Conservation (phyloP, 495 filamentous ascomycete species). For the Tuber brumale region DNA sequence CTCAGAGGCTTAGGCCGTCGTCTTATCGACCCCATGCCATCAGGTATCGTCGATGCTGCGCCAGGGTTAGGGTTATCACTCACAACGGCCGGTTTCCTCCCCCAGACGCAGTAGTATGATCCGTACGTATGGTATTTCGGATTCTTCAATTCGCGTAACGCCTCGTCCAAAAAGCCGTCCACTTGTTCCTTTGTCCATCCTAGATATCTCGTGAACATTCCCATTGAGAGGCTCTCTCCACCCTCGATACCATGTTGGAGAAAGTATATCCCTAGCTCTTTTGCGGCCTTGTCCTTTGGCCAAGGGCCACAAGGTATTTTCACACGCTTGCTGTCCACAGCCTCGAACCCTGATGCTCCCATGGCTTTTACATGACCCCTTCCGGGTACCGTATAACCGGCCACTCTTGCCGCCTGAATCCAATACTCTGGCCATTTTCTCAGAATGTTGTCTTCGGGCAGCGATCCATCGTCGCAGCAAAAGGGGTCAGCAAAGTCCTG, state of each 20-base stretch:
- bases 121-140: constrained; percentile 8
- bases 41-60: background rate
- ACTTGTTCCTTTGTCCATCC: constrained; percentile 27
- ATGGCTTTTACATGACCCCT: constrained; percentile 1
- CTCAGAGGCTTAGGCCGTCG: background rate
- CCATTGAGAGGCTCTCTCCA: constrained; percentile 47
- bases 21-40: background rate
- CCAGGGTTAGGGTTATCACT: background rate
- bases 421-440: constrained; percentile 2
- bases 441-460: background rate
- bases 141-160: background rate
- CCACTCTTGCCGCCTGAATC: background rate
- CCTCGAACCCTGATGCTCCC: constrained; percentile 44
- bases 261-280: constrained; percentile 47
- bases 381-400: constrained; percentile 1
- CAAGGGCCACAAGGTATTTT: constrained; percentile 50
- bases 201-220: constrained; percentile 46
- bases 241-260: constrained; percentile 44
- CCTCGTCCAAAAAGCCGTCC: background rate
- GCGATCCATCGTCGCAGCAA: constrained; percentile 41
- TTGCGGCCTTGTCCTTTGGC: constrained; percentile 44
- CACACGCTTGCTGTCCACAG: constrained; percentile 44
- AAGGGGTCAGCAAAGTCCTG: constrained; percentile 49
- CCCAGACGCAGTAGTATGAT: constrained; percentile 14
- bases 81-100: constrained; percentile 10